Conservation (phyloP, 805 yeast species). For the Nakazawaea holstii region DNA sequence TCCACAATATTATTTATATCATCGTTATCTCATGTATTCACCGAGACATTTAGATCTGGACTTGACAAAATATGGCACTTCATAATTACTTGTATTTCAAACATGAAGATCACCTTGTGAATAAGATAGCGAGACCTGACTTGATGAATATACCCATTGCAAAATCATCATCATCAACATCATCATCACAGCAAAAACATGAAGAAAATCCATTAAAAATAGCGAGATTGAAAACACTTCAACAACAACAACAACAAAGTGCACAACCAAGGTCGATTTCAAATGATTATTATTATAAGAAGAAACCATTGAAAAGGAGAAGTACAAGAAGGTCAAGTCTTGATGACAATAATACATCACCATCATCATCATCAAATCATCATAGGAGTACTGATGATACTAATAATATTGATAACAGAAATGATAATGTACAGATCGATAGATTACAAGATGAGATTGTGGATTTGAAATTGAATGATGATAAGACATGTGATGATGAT, state of each 20-base stretch:
- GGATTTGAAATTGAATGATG: background rate
- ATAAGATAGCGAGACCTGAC: slow-evolving; percentile 30
- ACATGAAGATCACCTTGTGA: slow-evolving; percentile 29
- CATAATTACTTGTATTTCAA: slow-evolving; percentile 39
- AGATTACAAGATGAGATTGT: background rate
- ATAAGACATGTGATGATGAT: too few relatives aligned
- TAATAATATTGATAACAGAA: too few relatives aligned
- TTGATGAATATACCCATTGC: background rate
- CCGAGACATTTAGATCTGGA: background rate
- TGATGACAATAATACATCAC: background rate
- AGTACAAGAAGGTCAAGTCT: background rate
- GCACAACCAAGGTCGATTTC: background rate
- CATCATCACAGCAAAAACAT: background rate
- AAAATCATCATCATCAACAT: background rate
- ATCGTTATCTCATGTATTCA: too few relatives aligned
- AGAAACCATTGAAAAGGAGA: background rate
- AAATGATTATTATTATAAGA: too few relatives aligned
- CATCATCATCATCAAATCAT: too few relatives aligned
- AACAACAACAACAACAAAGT: background rate
- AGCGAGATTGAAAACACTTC: too few relatives aligned
- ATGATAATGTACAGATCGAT: background rate
- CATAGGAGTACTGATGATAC: too few relatives aligned
- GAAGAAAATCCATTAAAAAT: background rate
- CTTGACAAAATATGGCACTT: slow-evolving; percentile 31
- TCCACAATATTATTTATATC: background rate